These are phyloP conservation scores for Boletus subparvulus DNA, from an alignment of 768 basidiomycete genomes.

Conservation along the genomic window DNA sequence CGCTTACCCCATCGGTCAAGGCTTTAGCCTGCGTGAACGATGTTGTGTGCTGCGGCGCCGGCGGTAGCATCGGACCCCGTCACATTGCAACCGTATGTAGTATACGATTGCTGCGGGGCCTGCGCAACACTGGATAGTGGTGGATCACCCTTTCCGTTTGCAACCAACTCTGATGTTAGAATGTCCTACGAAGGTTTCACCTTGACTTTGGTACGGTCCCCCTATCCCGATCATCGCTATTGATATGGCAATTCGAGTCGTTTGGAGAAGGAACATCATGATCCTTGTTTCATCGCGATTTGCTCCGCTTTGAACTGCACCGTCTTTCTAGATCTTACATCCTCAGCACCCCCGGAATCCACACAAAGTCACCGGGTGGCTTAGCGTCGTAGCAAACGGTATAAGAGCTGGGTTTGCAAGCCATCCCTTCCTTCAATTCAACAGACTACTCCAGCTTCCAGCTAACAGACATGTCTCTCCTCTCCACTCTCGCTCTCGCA, in stretches of 20 bases:
- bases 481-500: constrained; percentile 21
- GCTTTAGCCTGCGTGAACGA: background rate
- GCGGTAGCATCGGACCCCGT: no score
- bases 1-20: background rate
- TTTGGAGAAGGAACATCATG: background rate
- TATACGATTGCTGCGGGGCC: background rate
- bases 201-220: background rate
- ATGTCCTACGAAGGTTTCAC: background rate
- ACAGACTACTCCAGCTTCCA: background rate
- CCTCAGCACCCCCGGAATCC: background rate
- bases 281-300: background rate
- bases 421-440: background rate
- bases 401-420: constrained; percentile 13
- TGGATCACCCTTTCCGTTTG: background rate
- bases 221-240: background rate
- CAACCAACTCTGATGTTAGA: background rate
- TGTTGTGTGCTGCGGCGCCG: background rate
- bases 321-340: background rate
- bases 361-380: background rate
- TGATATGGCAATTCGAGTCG: background rate
- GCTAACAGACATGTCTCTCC: constrained; percentile 18
- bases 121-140: background rate
- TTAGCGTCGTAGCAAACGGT: background rate
- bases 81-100: background rate
- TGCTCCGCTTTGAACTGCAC: constrained; percentile 1